Conservation (phyloP, 176 grass and related monocot genomes). For the Oryza longistaminata region DNA sequence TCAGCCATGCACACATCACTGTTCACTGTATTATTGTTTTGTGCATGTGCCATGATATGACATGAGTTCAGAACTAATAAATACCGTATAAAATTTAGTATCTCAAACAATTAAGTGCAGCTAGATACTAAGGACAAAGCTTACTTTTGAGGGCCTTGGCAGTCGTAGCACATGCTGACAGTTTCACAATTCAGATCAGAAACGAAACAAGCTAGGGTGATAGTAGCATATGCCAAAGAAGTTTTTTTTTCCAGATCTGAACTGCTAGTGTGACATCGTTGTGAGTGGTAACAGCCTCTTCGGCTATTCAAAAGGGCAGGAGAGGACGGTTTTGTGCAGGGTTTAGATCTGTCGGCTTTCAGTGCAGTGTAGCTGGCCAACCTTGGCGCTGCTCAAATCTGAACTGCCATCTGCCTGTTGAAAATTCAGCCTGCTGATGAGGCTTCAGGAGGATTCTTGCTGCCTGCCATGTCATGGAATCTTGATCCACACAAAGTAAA, state of each 20-base stretch:
- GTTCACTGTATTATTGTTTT: not conserved
- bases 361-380: slow-evolving; percentile 35
- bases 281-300: not conserved
- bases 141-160: not conserved
- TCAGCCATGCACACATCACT: not conserved
- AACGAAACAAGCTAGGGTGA: not conserved
- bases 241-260: slow-evolving; percentile 35
- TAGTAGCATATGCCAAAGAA: not conserved
- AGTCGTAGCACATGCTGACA: not conserved
- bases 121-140: not conserved
- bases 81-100: not conserved
- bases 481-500: not conserved
- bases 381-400: slow-evolving; percentile 28
- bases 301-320: not conserved
- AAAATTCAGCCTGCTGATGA: not conserved
- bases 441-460: not conserved
- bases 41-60: not conserved
- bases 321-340: not conserved
- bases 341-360: slow-evolving; percentile 32
- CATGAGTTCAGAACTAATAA: not conserved
- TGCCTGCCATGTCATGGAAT: not conserved
- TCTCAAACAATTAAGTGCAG: not conserved
- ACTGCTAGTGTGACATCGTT: not conserved
- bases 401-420: not conserved
- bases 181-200: not conserved